Base-by-base conservation (phyloP, 768 basidiomycete species). In the Boletus subcaerulescens region DNA sequence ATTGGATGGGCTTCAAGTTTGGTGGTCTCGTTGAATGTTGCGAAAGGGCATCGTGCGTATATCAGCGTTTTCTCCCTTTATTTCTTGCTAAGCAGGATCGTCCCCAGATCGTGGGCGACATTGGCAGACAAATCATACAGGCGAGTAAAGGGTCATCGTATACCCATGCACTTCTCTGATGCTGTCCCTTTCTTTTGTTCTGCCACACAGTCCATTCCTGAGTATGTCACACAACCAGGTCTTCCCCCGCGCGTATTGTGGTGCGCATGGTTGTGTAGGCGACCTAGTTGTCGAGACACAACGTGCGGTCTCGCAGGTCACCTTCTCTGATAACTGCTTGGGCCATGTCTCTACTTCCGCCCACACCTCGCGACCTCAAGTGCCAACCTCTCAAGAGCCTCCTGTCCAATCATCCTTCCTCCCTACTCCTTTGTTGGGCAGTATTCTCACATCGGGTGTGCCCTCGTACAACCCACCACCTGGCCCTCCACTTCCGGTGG, bases 211-310 rank as follows among this genome's bases (percentile, higher is more conserved):
- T 22, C 22, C 22, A 22, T 22, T 22, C 22, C 22, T 3, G 22
- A 22, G 22, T 1, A 22, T 22, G 22, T 22, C 22, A 2, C 22
- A 22, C 22, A 22, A 22, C 22, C 22, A 22, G 94, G 94, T 24
- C 75, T 88, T 33, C 20, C 80, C 87, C 3, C 80, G 93, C 17
- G 77, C 81, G 13, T 77, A 86, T 56, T 98, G 94, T 66, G 76
- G 77, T 41, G 84, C 83, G 1, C 88, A 87, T 49, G 69, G 78
- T 44, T 83, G 77, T 59, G 85, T 86, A 1, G 81, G 85, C 45
- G 71, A 75, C 38, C 72, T 88, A 11, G 78, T 88, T 11, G 74
- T 74, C 4, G 89, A 93, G 60, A 86, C 88, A 6, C 72, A 80
- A 52, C 79, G 72, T 29, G 69, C 74, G 18, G 73, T 88, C 33